Evolutionary conservation across 495 filamentous ascomycete species (phyloP), one percentile per base, ranked within the genome.

Genomic region (Trichoderma asperelloides): DNA sequence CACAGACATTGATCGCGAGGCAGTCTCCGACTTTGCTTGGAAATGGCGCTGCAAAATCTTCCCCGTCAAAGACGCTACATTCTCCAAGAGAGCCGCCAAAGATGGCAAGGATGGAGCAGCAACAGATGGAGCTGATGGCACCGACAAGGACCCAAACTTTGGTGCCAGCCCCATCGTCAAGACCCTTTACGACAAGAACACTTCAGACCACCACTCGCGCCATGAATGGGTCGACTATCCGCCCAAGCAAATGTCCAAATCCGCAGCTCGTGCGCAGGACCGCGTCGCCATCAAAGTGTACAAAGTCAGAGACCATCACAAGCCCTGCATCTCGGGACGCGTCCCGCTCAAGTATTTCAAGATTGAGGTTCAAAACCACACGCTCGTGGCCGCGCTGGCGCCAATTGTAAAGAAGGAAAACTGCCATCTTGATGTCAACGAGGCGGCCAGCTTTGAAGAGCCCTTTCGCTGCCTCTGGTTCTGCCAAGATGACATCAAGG

Each of bases 381-480:
- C 72, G 7, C 73, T 79, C 16, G 70, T 78, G 13, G 71, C 65
- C n/a, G 73, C 72, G 33, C 62, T 80, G 15, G 73, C 68, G 49
- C 69, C 74, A 4, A 72, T 76, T 28, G 63, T 80, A 41, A 68
- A 73, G 65, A 71, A 75, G 43, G 73, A 75, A 62, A 70, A 71
- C 51, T 43, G 72, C 7, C 72, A 72, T 63, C 68, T 78, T 18
- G 75, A 77, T 63, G 63, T 55, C n/a, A 73, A 71, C 39, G 73
- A 78, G 63, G 70, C 49, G 8, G 73, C 74, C 33, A 74, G 37
- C 62, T 77, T 78, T 70, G 47, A 62, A 3, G 67, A 71, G 39
- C 78, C 78, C 8, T 79, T 80, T 69, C 73, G 67, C 28, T 65
- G 70, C 37, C 69, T 80, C 15, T 80, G 71, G 70, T 79, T 79